Conservation (phyloP, 1,284 basidiomycete genomes). For the Tylopilus orsonianus region DNA sequence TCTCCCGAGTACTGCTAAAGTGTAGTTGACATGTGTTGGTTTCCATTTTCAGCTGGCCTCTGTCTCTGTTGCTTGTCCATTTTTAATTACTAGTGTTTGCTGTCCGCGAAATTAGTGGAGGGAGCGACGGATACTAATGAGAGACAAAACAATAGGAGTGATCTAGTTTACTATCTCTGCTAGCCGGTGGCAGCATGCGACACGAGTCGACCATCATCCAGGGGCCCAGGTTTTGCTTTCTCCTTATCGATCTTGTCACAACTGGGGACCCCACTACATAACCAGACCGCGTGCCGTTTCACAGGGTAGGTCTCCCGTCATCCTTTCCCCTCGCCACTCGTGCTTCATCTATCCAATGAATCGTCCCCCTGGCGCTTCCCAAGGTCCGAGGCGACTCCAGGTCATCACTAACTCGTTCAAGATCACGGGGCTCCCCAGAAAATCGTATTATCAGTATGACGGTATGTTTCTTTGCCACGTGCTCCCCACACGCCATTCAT, state of each 20-base stretch:
- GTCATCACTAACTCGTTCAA: constrained; percentile 30
- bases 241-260: constrained; percentile 27
- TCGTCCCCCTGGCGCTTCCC: constrained; percentile 13
- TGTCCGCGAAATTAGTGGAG: neutral
- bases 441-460: constrained; percentile 39
- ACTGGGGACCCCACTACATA: constrained; percentile 12
- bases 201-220: constrained; percentile 4
- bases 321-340: neutral
- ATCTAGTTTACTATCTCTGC: neutral
- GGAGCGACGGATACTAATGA: too few species aligned
- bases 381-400: constrained; percentile 11
- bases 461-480: constrained; percentile 28
- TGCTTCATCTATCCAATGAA: constrained; percentile 21
- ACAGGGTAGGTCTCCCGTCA: neutral
- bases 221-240: constrained; percentile 3
- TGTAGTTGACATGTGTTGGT: constrained; percentile 29
- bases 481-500: constrained; percentile 3
- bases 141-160: neutral
- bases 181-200: neutral
- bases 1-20: constrained; percentile 26
- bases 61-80: constrained; percentile 31
- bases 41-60: constrained; percentile 30
- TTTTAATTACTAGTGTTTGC: constrained; percentile 28
- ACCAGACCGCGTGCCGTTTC: neutral
- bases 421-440: constrained; percentile 31